Conservation (phyloP, 257 asterid species). For the Striga asiatica region DNA sequence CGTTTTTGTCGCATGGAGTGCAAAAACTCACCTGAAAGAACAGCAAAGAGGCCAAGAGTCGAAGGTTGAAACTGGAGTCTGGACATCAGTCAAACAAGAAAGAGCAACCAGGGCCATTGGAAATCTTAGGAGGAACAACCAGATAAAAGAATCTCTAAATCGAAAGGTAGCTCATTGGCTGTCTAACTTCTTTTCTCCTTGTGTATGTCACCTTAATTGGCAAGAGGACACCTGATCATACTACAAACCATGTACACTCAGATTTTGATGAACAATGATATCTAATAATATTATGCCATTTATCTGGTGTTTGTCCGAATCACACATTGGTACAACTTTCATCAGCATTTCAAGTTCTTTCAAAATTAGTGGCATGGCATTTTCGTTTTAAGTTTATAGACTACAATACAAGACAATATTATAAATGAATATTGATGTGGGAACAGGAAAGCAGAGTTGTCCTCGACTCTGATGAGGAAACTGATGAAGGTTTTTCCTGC, state of each 20-base stretch:
- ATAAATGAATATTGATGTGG: constrained; percentile 23
- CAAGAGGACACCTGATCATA: neutral
- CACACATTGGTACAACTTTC: neutral
- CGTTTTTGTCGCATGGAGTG: constrained; percentile 22
- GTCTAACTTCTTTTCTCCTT: constrained; percentile 11
- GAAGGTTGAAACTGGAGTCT: constrained; percentile 42
- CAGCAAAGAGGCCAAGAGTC: constrained; percentile 24
- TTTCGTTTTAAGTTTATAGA: neutral
- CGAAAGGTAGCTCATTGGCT: constrained; percentile 31
- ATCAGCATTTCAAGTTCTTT: neutral
- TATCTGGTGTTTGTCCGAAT: neutral
- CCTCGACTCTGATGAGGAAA: constrained; percentile 70
- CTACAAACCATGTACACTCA: neutral
- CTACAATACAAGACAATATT: constrained; percentile 7
- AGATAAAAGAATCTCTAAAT: constrained; percentile 25
- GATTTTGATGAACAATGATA: neutral
- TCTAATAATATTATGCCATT: neutral
- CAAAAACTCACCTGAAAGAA: constrained; percentile 23
- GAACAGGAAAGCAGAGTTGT: constrained; percentile 25
- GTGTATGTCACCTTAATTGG: neutral
- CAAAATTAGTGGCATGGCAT: neutral
- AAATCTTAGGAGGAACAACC: constrained; percentile 26
- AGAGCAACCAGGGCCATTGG: constrained; percentile 24
- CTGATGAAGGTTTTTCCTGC: constrained; percentile 50
- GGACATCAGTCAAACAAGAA: constrained; percentile 64